Percentiles rank a stretch among this genome's conserved stretches.
These are phyloP conservation scores for Eucalyptus polybractea DNA, from an alignment of 345 rosid genomes.

Conservation along the genomic window DNA sequence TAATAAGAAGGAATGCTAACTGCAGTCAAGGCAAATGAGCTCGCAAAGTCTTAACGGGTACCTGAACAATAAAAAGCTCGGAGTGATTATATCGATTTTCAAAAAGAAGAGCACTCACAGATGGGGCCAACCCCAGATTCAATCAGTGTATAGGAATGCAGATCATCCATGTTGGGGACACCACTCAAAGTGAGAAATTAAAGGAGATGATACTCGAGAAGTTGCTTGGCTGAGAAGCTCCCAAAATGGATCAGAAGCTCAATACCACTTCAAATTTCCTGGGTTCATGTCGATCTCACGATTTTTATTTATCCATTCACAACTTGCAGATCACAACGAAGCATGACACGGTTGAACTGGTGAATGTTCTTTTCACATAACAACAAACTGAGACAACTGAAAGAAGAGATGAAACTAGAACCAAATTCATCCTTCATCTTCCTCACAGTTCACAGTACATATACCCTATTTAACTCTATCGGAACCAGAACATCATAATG, in stretches of 20 bases:
- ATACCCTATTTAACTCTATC: not conserved
- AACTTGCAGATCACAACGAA: not conserved
- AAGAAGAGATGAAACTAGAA: not conserved
- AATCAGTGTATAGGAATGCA: not conserved
- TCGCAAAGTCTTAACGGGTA: not conserved
- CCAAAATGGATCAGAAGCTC: not conserved
- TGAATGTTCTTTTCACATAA: not conserved
- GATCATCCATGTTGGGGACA: not conserved
- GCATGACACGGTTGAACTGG: not conserved
- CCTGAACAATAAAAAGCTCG: not conserved
- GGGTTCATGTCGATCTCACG: not conserved
- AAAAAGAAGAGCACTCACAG: not conserved
- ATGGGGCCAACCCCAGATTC: not conserved
- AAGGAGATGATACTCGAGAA: not conserved
- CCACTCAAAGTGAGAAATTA: not conserved
- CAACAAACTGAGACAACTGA: not conserved
- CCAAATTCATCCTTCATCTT: not conserved
- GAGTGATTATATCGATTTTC: not conserved
- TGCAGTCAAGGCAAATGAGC: not conserved
- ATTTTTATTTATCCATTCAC: not conserved
- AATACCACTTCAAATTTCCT: not conserved
- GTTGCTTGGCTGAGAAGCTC: not conserved
- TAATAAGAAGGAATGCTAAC: not conserved
- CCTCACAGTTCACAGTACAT: not conserved
- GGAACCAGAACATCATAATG: not conserved